Base-by-base conservation (phyloP, 1,284 basidiomycete species). In the Chalciporus piperatoides region DNA sequence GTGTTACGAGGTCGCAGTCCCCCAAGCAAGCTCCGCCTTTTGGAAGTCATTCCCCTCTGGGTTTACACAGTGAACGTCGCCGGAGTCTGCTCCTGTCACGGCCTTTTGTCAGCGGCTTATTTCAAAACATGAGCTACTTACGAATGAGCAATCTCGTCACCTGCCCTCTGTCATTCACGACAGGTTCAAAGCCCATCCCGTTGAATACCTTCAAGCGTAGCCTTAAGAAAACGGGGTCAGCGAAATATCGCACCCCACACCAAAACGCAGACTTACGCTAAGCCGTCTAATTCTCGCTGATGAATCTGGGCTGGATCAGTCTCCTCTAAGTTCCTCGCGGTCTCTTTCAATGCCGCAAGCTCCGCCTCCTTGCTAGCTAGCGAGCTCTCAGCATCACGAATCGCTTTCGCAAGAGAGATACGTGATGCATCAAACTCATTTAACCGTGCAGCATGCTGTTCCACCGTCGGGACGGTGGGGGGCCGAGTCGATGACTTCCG, bases 251-350 rank as follows among this genome's bases (percentile, higher is more conserved):
- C 23, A 6, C 21, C 9, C 41, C 32, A 35, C 6, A n/a, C 36
- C 11, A 9, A 25, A 32, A 24, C 15, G 23, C 32, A 14, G n/a
- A 74, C 85, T 65, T 67, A 90, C 88, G 76, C 71, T 45, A 79
- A 79, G 19, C 82, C 79, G 61, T 86, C 82, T 36, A 89, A 65
- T 44, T 86, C 77, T 41, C 72, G 75, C 52, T 77, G 80, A 55
- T 87, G 85, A 53, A 87, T 84, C 14, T 74, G 67, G 10, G 84
- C 82, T 17, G 85, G 83, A 64, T 90, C 87, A 46, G 78, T 81
- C 46, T 76, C 73, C 59, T 90, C 86, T 48, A 88, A 61, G 35
- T 62, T 63, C 24, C 74, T 71, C 1, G 77, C 75, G 55, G 82
- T 80, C 46, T 85, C 84, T 58, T 83, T 85, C 44, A 89, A 68